A percentile compares a stretch with the other conserved stretches of the same genome.
phyloP scores from a whole-genome alignment of 768 basidiomycete genomes.

The Collybia mongolica region DNA sequence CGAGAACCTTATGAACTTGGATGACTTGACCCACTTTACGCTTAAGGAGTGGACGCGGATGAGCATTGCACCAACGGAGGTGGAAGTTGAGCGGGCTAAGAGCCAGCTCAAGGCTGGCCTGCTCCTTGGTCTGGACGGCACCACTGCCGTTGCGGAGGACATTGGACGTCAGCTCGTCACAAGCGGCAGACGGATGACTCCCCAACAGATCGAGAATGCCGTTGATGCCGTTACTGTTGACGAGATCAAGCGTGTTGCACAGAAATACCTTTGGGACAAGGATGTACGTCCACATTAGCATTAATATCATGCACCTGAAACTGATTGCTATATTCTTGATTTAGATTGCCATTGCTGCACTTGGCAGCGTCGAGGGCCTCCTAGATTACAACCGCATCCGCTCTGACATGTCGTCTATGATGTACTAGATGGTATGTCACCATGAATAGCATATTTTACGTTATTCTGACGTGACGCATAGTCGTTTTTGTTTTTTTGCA shows the following conservation, averaged over 20 bases:
- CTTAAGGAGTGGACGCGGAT: constrained; percentile 95
- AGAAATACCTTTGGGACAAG: constrained; percentile 97
- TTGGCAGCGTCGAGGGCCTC: constrained; percentile 89
- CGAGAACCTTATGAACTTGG: constrained; percentile 92
- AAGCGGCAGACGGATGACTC: constrained; percentile 85
- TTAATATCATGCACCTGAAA: neutral
- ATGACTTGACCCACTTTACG: constrained; percentile 93
- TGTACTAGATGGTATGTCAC: constrained; percentile 49
- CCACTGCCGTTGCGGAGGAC: constrained; percentile 95
- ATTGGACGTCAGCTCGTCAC: constrained; percentile 98
- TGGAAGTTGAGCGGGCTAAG: constrained; percentile 96
- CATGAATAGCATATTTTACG: neutral
- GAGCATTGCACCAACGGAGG: constrained; percentile 79
- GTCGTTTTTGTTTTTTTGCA: neutral
- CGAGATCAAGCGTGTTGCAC: constrained; percentile 92
- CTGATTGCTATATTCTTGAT: constrained; percentile 8
- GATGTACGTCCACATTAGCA: constrained; percentile 56
- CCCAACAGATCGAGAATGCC: constrained; percentile 90
- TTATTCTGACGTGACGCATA: neutral
- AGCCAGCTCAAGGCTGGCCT: constrained; percentile 96
- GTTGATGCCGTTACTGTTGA: constrained; percentile 85
- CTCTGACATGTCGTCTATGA: constrained; percentile 77
- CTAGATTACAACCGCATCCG: constrained; percentile 93
- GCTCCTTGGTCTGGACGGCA: constrained; percentile 89
- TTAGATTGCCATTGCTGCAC: constrained; percentile 83